These are phyloP conservation scores for Calamus simplicifolius DNA, from an alignment of 176 grass and related monocot genomes.

Conservation along the genomic window DNA sequence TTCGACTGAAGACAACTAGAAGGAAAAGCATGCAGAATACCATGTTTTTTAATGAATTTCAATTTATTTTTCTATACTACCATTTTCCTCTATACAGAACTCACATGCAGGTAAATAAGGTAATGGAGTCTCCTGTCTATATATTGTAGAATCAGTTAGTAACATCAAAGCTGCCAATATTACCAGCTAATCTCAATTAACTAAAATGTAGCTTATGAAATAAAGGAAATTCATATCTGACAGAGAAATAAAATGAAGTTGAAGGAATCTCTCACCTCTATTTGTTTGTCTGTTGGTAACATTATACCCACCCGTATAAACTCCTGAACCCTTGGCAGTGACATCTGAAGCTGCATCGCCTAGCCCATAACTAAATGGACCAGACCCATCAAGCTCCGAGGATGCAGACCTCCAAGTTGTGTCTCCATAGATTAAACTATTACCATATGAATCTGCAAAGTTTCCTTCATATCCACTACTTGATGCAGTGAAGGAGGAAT, in stretches of 20 bases:
- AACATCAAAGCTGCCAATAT: no score
- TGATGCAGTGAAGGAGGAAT: constrained; percentile 40
- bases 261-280: no score
- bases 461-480: constrained; percentile 46
- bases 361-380: constrained; percentile 56
- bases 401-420: constrained; percentile 49
- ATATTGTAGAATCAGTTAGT: constrained; percentile 2
- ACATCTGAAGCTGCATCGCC: constrained; percentile 50
- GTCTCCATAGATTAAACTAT: constrained; percentile 63
- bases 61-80: not conserved
- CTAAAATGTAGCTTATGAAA: no score
- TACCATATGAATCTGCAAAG: constrained; percentile 32
- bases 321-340: constrained; percentile 33
- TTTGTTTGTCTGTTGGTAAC: constrained; percentile 56
- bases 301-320: constrained; percentile 50
- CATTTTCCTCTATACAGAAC: not conserved
- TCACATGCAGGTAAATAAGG: constrained; percentile 12
- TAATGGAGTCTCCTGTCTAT: constrained; percentile 46
- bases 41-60: not conserved
- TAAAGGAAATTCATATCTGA: no score
- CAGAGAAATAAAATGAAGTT: no score
- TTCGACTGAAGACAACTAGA: no score
- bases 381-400: constrained; percentile 50
- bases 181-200: no score
- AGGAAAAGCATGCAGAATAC: no score